phyloP scores from a whole-genome alignment of 441 rosid genomes.

The Bruguiera hainesii region DNA sequence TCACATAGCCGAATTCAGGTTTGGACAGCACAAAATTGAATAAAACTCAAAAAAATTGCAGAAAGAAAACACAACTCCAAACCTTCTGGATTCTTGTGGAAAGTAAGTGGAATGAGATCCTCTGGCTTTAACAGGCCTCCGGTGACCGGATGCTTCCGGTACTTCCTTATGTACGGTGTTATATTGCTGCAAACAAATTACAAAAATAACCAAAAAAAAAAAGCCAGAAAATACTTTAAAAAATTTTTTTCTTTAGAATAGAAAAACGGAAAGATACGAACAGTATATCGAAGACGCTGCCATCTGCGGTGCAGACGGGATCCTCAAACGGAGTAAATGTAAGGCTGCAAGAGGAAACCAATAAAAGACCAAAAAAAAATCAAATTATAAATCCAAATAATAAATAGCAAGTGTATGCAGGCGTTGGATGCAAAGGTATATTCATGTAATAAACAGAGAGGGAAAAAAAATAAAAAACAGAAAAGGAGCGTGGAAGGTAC shows the following conservation, averaged over 20 bases:
- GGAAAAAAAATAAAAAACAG: background rate
- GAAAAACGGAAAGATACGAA: conserved; percentile 30
- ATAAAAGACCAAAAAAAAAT: conserved; percentile 5
- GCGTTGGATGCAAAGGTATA: background rate
- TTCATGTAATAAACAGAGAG: background rate
- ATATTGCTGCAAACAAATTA: conserved; percentile 49
- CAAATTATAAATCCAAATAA: background rate
- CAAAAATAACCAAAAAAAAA: conserved; percentile 6
- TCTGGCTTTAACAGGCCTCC: conserved; percentile 70
- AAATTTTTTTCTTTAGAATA: background rate
- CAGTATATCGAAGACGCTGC: conserved; percentile 85
- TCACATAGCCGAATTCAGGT: background rate
- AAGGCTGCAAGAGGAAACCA: conserved; percentile 49
- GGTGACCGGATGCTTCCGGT: conserved; percentile 82
- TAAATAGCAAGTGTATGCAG: background rate
- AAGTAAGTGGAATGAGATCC: conserved; percentile 69
- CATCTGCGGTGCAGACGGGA: conserved; percentile 79
- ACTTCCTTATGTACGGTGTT: conserved; percentile 76
- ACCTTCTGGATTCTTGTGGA: conserved; percentile 90
- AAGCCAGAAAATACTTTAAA: background rate
- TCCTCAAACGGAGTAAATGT: conserved; percentile 83
- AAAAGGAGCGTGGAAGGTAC: conserved; percentile 32
- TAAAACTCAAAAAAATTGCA: background rate
- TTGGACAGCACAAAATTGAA: background rate
- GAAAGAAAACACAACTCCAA: background rate